Evolutionary conservation across 192 early-diverging fungal genomes (phyloP), one percentile per base, ranked within the genome.

Genomic region (Coemansia sp.): DNA sequence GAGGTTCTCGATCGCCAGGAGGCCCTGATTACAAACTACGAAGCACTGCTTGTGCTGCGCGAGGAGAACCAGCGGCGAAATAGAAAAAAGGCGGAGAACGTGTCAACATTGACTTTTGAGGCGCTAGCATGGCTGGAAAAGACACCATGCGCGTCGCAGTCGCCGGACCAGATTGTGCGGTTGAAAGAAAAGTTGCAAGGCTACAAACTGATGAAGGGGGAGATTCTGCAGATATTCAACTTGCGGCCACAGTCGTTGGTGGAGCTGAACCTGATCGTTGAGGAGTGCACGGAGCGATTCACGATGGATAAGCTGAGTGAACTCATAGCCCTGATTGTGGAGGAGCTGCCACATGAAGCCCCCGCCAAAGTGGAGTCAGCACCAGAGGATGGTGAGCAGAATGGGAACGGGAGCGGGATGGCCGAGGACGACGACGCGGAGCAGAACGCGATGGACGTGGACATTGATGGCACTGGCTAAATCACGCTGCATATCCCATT

Each of bases 181-280:
- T 56, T 84, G 34, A 78, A 85, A 47, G 44, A 54, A 19, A 61
- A 50, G 2, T 54, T 91, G 25, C 41, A 35, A 23, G 30, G 29
- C 3, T 83, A 64, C 32, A 62, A 82, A 27, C 54, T 92, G 43
- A 90, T 85, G 41, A 85, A 85, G 59, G 87, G 78, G 2, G 90
- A 92, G 50, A 75, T 82, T 0, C 65, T 92, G 35, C 88, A 89
- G 69, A 83, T 91, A 20, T 54, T 89, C 55, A 90, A 91, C 41
- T 52, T 85, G 42, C 63, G 85, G 51, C 87, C 90, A 10, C 83
- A 58, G 38, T 78, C 76, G 20, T 50, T 63, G 5, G 85, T 87
- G 12, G 90, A 88, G 51, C 61, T 91, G 36, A 64, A 81, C 36
- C 51, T 84, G 60, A 85, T 87, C 8, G 82, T 88, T 46, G 89